These are phyloP conservation scores for Fonsecaea multimorphosa DNA, from an alignment of 2,329 filamentous ascomycete genomes.

Conservation along the genomic window DNA sequence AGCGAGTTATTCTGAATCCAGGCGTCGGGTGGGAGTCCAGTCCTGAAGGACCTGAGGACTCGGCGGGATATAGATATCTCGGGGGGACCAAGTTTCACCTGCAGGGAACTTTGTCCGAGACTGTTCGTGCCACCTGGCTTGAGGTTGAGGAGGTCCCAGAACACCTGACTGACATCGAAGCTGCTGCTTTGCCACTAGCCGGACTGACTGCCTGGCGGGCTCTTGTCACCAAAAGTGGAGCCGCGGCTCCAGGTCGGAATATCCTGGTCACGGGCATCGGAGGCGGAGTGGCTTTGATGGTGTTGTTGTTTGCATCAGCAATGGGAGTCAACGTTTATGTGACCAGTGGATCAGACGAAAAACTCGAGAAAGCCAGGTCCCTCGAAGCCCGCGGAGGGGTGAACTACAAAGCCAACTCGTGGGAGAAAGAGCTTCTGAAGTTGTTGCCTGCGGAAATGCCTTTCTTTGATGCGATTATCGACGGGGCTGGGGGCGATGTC, in stretches of 20 bases:
- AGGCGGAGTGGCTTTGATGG: conserved; percentile 85
- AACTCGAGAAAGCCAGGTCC: conserved; percentile 72
- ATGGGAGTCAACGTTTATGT: conserved; percentile 78
- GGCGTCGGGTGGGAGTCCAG: conserved; percentile 76
- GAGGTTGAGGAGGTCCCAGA: conserved; percentile 78
- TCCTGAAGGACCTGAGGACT: conserved; percentile 74
- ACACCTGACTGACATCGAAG: conserved; percentile 75
- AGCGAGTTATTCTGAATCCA: conserved; percentile 79
- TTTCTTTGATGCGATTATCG: conserved; percentile 80
- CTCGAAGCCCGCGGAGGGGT: conserved; percentile 84
- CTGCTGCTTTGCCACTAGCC: conserved; percentile 81
- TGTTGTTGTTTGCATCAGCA: conserved; percentile 77
- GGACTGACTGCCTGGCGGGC: conserved; percentile 90
- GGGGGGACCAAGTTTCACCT: conserved; percentile 62
- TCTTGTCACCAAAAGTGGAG: conserved; percentile 70
- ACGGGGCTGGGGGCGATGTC: conserved; percentile 87
- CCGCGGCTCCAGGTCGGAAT: conserved; percentile 65
- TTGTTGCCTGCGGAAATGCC: conserved; percentile 64
- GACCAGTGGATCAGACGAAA: conserved; percentile 74
- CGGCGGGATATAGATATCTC: conserved; percentile 63
- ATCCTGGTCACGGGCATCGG: conserved; percentile 90
- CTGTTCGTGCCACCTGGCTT: conserved; percentile 69
- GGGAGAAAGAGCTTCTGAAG: conserved; percentile 75
- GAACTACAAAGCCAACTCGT: conserved; percentile 72
- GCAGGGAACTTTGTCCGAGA: conserved; percentile 74